Evolutionary conservation across 2,329 filamentous ascomycete genomes (phyloP), one percentile per base, ranked within the genome.

Genomic region (Aureobasidium sp.): DNA sequence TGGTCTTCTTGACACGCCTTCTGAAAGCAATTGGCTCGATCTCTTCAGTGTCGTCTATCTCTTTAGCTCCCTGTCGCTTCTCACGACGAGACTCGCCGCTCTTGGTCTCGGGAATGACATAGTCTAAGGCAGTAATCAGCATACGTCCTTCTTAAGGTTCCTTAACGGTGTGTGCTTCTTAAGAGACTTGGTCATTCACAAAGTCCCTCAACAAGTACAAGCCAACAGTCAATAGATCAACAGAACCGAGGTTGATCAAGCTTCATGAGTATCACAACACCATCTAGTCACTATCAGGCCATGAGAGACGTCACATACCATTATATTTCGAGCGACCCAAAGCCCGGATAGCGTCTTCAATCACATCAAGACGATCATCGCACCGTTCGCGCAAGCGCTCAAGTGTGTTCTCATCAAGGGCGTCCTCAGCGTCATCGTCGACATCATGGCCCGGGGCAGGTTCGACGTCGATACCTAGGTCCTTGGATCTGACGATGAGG

Each of bases 311-410:
- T n/a, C n/a, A n/a, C n/a, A n/a, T n/a, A n/a, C n/a, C n/a, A n/a
- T 34, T 6, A 21, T 27, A 27, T 7, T 16, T 4, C 14, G 7
- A 11, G 2, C 17, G 30, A 27, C 32, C 44, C 17, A 48, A 3
- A 6, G 30, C 22, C 14, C 44, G 44, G 21, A 48, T 27, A 27
- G 44, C 44, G 4, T 48, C 44, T 27, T 48, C 44, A 3, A 48
- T 48, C 3, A 16, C 44, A 16, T 48, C 44, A 19, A 48, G 44
- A 8, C 19, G 16, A n/a, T 48, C 44, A 27, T 48, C 44, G n/a
- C 30, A 37, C 21, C 29, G 44, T 37, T 37, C 16, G 3, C 44
- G 29, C 29, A 45, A 11, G 7, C 27, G 27, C 1, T 42, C 1
- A 25, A 42, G 16, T 14, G 11, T 25, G 16, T 42, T 16, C 16